Base-by-base conservation (phyloP, 1,284 basidiomycete species). In the Puccinia hordei region DNA sequence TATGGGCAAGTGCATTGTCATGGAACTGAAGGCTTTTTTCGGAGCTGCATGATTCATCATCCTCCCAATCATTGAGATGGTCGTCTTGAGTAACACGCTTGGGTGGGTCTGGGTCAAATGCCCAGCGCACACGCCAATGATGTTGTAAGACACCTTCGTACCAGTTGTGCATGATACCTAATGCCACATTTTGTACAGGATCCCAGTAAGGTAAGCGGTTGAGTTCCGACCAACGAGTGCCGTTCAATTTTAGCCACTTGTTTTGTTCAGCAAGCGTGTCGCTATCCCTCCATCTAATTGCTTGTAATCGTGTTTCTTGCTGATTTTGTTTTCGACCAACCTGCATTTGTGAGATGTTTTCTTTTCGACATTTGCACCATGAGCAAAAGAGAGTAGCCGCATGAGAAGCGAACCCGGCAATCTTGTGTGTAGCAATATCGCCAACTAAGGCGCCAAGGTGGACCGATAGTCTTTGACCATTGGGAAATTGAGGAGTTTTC, bases 381-480 rank as follows among this genome's bases (percentile, higher is more conserved):
- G 63, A 51, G 49, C 75, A 77, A 49, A 66, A 55, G 19, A 66
- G 59, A n/a, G 6, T 38, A 12, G 66, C 76, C 35, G 66, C 55
- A 71, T 79, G 76, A n/a, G 49, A 71, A 27, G 51, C 66, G 57
- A 46, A 61, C 5, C 76, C 76, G 17, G 51, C 51, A 38, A 51
- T 33, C 41, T 79, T 79, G 30, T 71, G 66, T 27, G 55, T 61
- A 19, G 46, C 65, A 35, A 57, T 22, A 55, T 79, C 76, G 38
- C 76, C 76, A 66, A 79, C 33, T n/a, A 79, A 24, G 15, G 27
- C 49, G 2, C 66, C 51, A 13, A 79, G 66, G 17, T 61, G 46
- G 17, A 71, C 24, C 13, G n/a, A 61, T 17, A 79, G 63, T 15
- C n/a, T 15, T 12, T 38, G n/a, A 15, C 46, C 38, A n/a, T 57